Conservation (phyloP, 2,329 filamentous ascomycete genomes). For the Alternaria angustiovoidea region DNA sequence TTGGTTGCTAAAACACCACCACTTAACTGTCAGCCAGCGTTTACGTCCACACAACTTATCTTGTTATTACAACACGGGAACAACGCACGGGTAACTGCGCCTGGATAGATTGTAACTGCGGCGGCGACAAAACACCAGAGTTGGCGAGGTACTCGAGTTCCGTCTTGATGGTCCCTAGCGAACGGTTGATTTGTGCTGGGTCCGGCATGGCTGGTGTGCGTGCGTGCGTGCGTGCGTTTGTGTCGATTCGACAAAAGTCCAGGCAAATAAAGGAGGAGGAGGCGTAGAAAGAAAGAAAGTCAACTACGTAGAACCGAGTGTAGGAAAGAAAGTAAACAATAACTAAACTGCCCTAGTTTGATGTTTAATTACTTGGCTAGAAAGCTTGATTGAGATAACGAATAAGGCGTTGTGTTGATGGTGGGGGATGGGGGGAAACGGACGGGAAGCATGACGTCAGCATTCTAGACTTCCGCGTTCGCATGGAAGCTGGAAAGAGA, state of each 20-base stretch:
- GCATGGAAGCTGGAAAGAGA: too few relatives aligned
- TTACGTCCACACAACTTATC: too few relatives aligned
- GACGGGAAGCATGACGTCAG: conserved; percentile 7
- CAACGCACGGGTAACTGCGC: conserved; percentile 20
- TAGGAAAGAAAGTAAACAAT: too few relatives aligned
- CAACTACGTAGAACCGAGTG: too few relatives aligned
- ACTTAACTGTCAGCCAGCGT: too few relatives aligned
- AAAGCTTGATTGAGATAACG: background rate
- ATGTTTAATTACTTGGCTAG: background rate
- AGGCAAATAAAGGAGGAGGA: too few relatives aligned
- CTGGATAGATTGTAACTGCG: conserved; percentile 28
- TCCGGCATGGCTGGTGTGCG: conserved; percentile 15
- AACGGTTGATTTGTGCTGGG: conserved; percentile 26
- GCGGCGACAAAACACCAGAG: conserved; percentile 23
- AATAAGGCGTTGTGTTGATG: background rate
- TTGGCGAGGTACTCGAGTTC: conserved; percentile 30
- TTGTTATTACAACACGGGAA: too few relatives aligned
- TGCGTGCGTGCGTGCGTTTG: too few relatives aligned
- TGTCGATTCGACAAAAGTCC: too few relatives aligned
- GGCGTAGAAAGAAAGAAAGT: too few relatives aligned
- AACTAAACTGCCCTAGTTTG: too few relatives aligned
- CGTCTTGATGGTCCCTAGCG: conserved; percentile 22
- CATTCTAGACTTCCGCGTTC: background rate
- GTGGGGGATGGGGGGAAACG: background rate
- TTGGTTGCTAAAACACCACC: conserved; percentile 7